These are phyloP conservation scores for Chenopodium suecicum DNA, from an alignment of 148 eudicot species.

Conservation along the genomic window DNA sequence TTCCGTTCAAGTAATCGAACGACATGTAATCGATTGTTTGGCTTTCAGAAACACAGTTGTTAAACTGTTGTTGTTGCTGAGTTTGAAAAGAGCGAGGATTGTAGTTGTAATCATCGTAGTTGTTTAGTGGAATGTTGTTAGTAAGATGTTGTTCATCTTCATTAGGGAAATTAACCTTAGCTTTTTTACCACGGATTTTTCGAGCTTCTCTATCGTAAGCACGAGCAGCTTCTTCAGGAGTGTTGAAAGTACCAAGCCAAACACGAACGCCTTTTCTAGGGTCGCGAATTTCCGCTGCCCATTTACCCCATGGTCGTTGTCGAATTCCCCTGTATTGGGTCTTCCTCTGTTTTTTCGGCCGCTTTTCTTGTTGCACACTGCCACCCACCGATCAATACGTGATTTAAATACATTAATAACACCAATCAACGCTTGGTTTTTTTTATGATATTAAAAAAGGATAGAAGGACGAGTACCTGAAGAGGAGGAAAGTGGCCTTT, in stretches of 20 bases:
- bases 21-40: conserved; percentile 3
- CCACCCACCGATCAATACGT: conserved; percentile 26
- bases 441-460: no score
- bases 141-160: conserved; percentile 21
- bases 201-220: conserved; percentile 86
- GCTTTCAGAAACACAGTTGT: background rate
- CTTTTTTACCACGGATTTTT: conserved; percentile 76
- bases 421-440: no score
- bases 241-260: conserved; percentile 83
- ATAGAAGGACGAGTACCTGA: conserved; percentile 24
- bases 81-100: background rate
- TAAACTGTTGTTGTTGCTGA: background rate
- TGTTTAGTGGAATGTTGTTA: no score
- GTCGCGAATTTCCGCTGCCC: conserved; percentile 93
- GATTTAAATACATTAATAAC: conserved; percentile 22
- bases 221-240: conserved; percentile 86
- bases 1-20: background rate
- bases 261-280: conserved; percentile 86
- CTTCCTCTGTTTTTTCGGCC: conserved; percentile 59
- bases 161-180: conserved; percentile 85
- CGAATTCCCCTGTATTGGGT: conserved; percentile 81
- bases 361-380: conserved; percentile 23
- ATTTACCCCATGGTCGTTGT: conserved; percentile 93
- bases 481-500: conserved; percentile 29
- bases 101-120: no score